phyloP scores from a whole-genome alignment of 768 basidiomycete species.

The Aureoboletus auriporus region DNA sequence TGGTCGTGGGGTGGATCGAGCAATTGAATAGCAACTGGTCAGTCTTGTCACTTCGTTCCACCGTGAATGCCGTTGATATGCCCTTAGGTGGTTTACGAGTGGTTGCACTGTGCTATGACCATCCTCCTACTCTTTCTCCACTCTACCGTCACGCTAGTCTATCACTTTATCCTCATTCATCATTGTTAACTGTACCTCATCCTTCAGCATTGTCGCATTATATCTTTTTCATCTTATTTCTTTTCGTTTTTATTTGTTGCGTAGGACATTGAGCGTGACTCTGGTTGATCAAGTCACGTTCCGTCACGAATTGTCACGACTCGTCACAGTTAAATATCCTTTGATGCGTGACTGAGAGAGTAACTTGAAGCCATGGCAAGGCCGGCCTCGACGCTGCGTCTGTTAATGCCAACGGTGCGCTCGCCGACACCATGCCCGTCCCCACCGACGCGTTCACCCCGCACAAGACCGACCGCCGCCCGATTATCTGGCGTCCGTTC shows the following conservation, averaged over 20 bases:
- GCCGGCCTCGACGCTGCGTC: constrained; percentile 5
- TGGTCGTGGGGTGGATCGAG: constrained; percentile 96
- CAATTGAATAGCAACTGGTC: constrained; percentile 59
- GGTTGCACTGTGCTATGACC: constrained; percentile 57
- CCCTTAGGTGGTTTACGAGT: constrained; percentile 68
- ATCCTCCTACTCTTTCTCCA: neutral
- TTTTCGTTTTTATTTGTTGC: neutral
- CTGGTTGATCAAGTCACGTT: constrained; percentile 5
- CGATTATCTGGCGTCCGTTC: constrained; percentile 29
- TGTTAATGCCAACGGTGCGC: constrained; percentile 34
- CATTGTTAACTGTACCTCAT: constrained; percentile 17
- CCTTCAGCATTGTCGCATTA: constrained; percentile 13
- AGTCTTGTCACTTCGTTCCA: constrained; percentile 12
- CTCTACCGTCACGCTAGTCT: constrained; percentile 8
- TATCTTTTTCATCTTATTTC: constrained; percentile 2
- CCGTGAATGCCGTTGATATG: constrained; percentile 13
- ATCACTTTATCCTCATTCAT: constrained; percentile 12
- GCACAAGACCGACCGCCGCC: constrained; percentile 20
- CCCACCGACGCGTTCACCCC: constrained; percentile 22
- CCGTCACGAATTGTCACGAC: constrained; percentile 10
- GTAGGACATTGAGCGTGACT: constrained; percentile 6
- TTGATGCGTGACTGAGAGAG: neutral
- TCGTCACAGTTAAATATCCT: constrained; percentile 7
- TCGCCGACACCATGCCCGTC: constrained; percentile 9
- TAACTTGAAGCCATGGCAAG: too few relatives aligned